phyloP scores from a whole-genome alignment of 192 early-diverging fungal species.

The Linnemannia elongata region DNA sequence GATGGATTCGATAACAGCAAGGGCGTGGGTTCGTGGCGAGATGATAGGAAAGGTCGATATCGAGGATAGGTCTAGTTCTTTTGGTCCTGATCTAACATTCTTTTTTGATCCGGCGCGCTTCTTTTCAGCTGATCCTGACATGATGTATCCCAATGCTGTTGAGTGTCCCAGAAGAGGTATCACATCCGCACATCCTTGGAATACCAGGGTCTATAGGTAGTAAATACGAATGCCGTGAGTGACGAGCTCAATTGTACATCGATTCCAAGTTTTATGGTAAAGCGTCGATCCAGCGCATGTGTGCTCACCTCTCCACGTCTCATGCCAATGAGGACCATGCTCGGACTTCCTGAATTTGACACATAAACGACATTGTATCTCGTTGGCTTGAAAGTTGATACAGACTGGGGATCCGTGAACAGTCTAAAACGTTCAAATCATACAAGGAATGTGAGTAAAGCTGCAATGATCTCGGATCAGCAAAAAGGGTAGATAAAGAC shows the following conservation, averaged over 20 bases:
- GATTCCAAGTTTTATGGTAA: neutral
- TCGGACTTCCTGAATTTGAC: conserved; percentile 13
- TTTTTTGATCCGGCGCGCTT: conserved; percentile 5
- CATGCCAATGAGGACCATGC: conserved; percentile 57
- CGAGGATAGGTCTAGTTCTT: conserved; percentile 24
- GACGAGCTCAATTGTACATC: neutral
- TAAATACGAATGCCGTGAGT: neutral
- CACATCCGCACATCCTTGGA: conserved; percentile 62
- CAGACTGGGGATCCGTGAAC: conserved; percentile 44
- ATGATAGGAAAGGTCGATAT: conserved; percentile 58
- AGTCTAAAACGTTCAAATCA: conserved; percentile 1
- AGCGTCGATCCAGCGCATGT: neutral
- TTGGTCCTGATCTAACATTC: neutral
- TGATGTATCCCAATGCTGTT: conserved; percentile 55
- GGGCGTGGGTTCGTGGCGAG: conserved; percentile 64
- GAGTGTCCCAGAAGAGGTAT: conserved; percentile 61
- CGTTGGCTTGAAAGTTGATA: conserved; percentile 55
- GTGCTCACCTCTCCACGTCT: conserved; percentile 58
- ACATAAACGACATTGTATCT: conserved; percentile 36
- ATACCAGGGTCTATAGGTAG: conserved; percentile 58
- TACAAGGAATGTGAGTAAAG: neutral
- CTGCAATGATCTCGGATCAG: neutral
- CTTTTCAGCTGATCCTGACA: conserved; percentile 46
- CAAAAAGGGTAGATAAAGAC: neutral
- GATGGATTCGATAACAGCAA: conserved; percentile 57